Evolutionary conservation across 805 yeast genomes (phyloP).

Genomic region (Candida maltosa): DNA sequence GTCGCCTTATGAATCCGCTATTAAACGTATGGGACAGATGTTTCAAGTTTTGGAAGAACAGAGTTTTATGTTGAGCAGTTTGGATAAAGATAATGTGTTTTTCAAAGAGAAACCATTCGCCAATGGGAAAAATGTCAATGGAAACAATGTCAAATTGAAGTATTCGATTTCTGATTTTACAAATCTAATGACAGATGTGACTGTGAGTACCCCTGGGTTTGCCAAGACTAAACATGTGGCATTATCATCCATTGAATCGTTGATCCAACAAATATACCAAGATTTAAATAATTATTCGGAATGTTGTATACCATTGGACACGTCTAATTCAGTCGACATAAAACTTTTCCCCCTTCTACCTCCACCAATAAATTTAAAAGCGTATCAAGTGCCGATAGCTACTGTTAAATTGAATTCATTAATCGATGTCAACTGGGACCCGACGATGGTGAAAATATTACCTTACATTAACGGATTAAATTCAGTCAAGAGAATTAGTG

Average conservation of each 20-base stretch:
- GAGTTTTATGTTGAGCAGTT: conserved; percentile 63
- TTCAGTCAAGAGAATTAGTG: conserved; percentile 72
- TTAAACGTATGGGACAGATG: conserved; percentile 82
- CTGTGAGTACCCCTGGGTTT: conserved; percentile 11
- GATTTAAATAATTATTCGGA: conserved; percentile 94
- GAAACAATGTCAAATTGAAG: neutral
- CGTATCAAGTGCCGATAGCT: conserved; percentile 90
- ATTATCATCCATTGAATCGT: conserved; percentile 55
- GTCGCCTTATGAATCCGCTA: conserved; percentile 81
- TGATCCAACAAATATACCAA: conserved; percentile 87
- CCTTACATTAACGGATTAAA: conserved; percentile 89
- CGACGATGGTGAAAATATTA: conserved; percentile 84
- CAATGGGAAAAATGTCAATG: neutral
- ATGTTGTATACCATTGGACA: conserved; percentile 90
- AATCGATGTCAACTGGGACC: conserved; percentile 94
- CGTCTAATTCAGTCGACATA: conserved; percentile 85
- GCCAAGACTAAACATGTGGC: conserved; percentile 26
- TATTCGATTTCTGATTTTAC: no score
- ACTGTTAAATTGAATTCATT: conserved; percentile 70
- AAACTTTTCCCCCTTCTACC: conserved; percentile 89
- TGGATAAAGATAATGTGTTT: conserved; percentile 38
- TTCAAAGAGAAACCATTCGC: conserved; percentile 21
- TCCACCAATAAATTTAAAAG: conserved; percentile 69
- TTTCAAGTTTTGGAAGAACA: conserved; percentile 90
- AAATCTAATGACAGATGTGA: conserved; percentile 7